Percentiles rank a stretch among this genome's conserved stretches.
Conservation (phyloP, 192 early-diverging fungal genomes). For the Backusella psychrophila region DNA sequence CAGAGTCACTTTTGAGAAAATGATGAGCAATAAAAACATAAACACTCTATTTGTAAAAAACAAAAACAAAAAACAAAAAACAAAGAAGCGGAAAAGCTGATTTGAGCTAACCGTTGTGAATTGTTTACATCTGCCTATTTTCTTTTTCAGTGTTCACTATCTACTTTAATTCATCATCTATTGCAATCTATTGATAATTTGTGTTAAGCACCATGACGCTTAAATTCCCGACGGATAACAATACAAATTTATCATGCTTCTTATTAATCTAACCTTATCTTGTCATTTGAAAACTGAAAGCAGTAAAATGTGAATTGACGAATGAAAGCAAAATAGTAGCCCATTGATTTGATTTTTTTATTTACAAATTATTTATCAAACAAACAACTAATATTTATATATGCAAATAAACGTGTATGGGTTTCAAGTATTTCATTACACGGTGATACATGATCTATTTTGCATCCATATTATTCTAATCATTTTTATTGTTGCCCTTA, state of each 20-base stretch:
- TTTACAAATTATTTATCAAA: background rate
- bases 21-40: conserved; percentile 3
- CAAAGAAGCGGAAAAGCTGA: background rate
- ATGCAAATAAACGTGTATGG: background rate
- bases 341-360: background rate
- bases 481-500: background rate
- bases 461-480: background rate
- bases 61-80: background rate
- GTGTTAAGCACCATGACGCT: background rate
- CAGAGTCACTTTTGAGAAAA: background rate
- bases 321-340: background rate
- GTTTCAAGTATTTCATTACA: background rate
- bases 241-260: background rate
- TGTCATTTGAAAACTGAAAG: background rate
- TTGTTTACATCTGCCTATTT: background rate
- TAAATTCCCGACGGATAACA: background rate
- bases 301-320: background rate
- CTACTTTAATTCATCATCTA: background rate
- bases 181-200: background rate
- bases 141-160: background rate
- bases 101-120: background rate
- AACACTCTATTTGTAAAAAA: background rate
- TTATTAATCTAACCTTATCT: background rate
- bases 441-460: background rate
- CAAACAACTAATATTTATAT: background rate